phyloP scores from a whole-genome alignment of 208 protist genomes.

The Trypanosoma cruzi region DNA sequence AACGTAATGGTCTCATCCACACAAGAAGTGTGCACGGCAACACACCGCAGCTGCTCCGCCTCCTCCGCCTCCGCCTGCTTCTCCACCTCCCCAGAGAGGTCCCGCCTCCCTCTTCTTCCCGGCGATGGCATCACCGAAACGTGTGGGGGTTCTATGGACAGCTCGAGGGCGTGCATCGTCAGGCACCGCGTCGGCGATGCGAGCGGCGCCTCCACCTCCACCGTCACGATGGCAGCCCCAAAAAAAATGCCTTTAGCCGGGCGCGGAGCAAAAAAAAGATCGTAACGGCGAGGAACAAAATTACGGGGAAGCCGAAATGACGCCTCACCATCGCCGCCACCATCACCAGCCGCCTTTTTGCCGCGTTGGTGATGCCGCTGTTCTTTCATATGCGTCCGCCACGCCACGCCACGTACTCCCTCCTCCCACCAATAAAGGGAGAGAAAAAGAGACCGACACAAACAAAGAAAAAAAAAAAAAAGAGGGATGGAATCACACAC shows the following conservation, averaged over 20 bases:
- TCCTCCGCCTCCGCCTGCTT: conserved; percentile 10
- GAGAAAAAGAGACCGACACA: not conserved
- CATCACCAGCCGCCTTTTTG: not conserved
- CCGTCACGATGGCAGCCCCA: conserved; percentile 33
- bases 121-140: conserved; percentile 6
- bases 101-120: not conserved
- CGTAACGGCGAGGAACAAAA: conserved; percentile 45
- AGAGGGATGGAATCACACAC: not conserved
- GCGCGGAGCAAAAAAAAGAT: conserved; percentile 41
- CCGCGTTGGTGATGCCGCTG: not conserved
- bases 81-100: not conserved
- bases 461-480: conserved; percentile 13
- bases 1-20: conserved; percentile 45
- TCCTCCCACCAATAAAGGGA: no score
- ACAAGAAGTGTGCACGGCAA: conserved; percentile 1
- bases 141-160: conserved; percentile 24
- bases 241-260: conserved; percentile 26
- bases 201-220: conserved; percentile 26
- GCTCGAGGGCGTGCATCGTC: conserved; percentile 42
- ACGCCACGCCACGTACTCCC: no score
- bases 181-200: conserved; percentile 27
- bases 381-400: not conserved
- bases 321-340: not conserved
- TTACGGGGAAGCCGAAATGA: conserved; percentile 30
- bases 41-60: conserved; percentile 21